Percentiles rank a stretch among this genome's conserved stretches.
Evolutionary conservation across 768 basidiomycete species (phyloP).

Genomic region (Leucocoprinus leucothites): DNA sequence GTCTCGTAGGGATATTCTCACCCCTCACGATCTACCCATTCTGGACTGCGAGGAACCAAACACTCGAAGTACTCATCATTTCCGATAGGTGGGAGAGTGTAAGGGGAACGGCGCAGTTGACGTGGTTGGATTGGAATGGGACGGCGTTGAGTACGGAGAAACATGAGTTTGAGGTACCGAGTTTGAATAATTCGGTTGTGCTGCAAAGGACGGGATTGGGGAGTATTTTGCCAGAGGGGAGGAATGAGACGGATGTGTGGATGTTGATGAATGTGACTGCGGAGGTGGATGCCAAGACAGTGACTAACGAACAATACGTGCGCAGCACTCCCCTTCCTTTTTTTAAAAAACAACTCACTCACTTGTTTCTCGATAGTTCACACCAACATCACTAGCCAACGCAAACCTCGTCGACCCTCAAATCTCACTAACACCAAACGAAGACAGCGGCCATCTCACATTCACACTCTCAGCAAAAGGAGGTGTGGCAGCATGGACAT

Average conservation of each 20-base stretch:
- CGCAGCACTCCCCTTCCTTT: slow-evolving; percentile 15
- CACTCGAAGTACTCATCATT: slow-evolving; percentile 46
- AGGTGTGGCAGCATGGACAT: slow-evolving; percentile 56
- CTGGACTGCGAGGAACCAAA: slow-evolving; percentile 48
- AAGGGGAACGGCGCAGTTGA: slow-evolving; percentile 42
- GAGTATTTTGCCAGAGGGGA: slow-evolving; percentile 42
- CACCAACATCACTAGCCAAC: slow-evolving; percentile 44
- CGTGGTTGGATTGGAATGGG: slow-evolving; percentile 59
- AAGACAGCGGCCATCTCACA: slow-evolving; percentile 30
- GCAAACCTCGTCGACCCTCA: slow-evolving; percentile 48
- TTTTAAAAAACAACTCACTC: neutral
- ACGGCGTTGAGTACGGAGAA: slow-evolving; percentile 32
- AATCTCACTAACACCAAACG: slow-evolving; percentile 35
- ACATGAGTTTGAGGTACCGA: slow-evolving; percentile 39
- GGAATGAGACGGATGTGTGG: slow-evolving; percentile 43
- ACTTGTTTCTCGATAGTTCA: slow-evolving; percentile 39
- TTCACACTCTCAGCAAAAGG: slow-evolving; percentile 52
- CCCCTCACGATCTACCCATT: slow-evolving; percentile 53
- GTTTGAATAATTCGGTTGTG: slow-evolving; percentile 48
- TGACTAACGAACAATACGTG: slow-evolving; percentile 53
- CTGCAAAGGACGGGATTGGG: slow-evolving; percentile 36
- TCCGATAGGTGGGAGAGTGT: slow-evolving; percentile 50
- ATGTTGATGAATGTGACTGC: slow-evolving; percentile 49
- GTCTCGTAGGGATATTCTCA: slow-evolving; percentile 38
- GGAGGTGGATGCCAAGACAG: slow-evolving; percentile 32